These are phyloP conservation scores for Henckelia pumila DNA, from an alignment of 257 asterid genomes.

Conservation along the genomic window DNA sequence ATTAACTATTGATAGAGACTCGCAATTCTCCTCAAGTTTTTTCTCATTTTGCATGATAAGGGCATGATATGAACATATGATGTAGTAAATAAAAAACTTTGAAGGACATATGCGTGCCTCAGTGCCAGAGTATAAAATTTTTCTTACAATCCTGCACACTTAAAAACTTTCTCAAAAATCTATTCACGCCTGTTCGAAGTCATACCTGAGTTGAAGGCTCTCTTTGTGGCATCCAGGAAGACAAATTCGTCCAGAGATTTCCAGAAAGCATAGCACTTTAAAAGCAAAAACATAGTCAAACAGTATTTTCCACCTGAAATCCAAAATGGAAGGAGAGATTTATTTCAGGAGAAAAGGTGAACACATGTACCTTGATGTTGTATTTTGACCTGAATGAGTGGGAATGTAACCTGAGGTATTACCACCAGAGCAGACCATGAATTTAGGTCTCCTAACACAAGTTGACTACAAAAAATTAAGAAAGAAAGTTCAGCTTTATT, in stretches of 20 bases:
- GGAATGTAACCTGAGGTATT: conserved; percentile 61
- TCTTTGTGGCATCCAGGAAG: conserved; percentile 84
- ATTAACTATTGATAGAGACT: conserved; percentile 8
- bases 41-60: conserved; percentile 3
- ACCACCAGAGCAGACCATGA: conserved; percentile 51
- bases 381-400: conserved; percentile 53
- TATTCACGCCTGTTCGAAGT: conserved; percentile 13
- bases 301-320: conserved; percentile 16
- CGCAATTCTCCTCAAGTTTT: not conserved
- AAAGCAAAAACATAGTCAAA: conserved; percentile 19
- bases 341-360: conserved; percentile 7
- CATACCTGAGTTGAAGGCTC: conserved; percentile 57
- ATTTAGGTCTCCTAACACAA: conserved; percentile 57
- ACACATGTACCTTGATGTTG: conserved; percentile 52
- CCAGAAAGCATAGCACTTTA: conserved; percentile 70
- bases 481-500: conserved; percentile 7
- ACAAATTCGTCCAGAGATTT: conserved; percentile 61
- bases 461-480: conserved; percentile 42
- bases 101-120: not conserved
- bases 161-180: not conserved
- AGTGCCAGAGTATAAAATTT: not conserved
- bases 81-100: not conserved
- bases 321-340: conserved; percentile 4
- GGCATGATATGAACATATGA: not conserved
- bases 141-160: too few relatives aligned